Base-by-base conservation (phyloP, 306 rosid genomes). In the Oemleria cerasiformis region DNA sequence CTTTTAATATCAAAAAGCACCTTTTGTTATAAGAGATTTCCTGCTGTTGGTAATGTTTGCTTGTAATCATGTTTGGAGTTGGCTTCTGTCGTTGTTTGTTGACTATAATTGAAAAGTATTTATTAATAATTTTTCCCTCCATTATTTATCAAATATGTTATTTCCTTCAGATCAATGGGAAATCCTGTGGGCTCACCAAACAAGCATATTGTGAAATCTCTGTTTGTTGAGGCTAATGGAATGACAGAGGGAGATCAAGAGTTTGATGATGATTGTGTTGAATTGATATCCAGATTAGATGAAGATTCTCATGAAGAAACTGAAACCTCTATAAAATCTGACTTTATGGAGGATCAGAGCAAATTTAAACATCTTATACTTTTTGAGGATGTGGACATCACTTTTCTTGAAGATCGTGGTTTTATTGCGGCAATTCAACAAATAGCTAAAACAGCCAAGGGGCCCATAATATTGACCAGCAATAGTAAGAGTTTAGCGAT, bases 391-490 rank as follows among this genome's bases (percentile, higher is more conserved):
- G 92, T 90, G 70, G 97, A 91, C 80, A 76, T 91, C 66, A 80
- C 84, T 76, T 89, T 91, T 78, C 88, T 80, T 49, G 90, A 91
- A 82, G 96, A 94, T 71, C 95, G 91, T 44, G 94, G 99, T 72
- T 89, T 86, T 78, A 73, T 91, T 57, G 72, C 95, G 80, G 88
- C 97, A 81, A 74, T 94, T 77, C 87, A 82, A 75, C 91, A 87
- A 62, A 83, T 94, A 76, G 88, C 94, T 51, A 80, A 79, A 72
- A 89, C 92, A 42, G 91, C 88, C 36, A 89, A 87, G 78, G 87
- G 96, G 63, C 97, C 99, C 67, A 91, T 94, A 73, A 81, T 94
- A 81, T 67, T 94, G 81, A 94, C 99, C 83, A 86, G 96, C 96
- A 87, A 89, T 63, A 80, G 99, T 94, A 89, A 91, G 94, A 75